Percentiles rank a stretch among this genome's conserved stretches.
Conservation (phyloP, 257 asterid genomes). For the Solanum dulcamara region DNA sequence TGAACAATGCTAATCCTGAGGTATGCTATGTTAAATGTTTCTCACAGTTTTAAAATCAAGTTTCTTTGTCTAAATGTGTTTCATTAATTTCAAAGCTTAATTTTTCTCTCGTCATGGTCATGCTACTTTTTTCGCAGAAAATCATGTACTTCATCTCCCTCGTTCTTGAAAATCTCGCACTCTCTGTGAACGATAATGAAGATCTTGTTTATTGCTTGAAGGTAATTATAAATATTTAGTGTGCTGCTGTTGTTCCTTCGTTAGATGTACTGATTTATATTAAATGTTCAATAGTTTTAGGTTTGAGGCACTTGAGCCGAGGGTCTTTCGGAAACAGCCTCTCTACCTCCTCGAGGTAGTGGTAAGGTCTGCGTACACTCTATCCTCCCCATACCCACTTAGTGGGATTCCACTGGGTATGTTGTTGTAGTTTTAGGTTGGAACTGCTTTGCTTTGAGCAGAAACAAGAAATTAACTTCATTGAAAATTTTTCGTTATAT, state of each 20-base stretch:
- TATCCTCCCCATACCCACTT: too few relatives aligned
- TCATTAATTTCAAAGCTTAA: not conserved
- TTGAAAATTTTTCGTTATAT: not conserved
- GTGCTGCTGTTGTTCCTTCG: not conserved
- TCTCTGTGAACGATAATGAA: conserved; percentile 75
- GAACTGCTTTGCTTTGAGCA: not conserved
- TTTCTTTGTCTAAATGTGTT: not conserved
- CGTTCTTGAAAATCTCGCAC: conserved; percentile 80
- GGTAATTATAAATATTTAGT: conserved; percentile 26
- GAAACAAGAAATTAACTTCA: not conserved
- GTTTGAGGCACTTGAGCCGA: too few relatives aligned
- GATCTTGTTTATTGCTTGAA: conserved; percentile 87
- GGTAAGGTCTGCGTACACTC: too few relatives aligned
- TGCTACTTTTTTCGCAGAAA: conserved; percentile 49
- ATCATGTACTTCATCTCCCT: conserved; percentile 83
- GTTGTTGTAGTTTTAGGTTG: not conserved
- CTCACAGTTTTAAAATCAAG: not conserved
- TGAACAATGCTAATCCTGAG: conserved; percentile 75
- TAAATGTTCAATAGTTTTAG: not conserved
- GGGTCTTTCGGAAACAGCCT: too few relatives aligned
- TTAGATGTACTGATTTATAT: not conserved
- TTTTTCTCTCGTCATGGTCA: conserved; percentile 3
- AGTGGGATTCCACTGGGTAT: too few relatives aligned
- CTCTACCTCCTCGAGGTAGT: too few relatives aligned
- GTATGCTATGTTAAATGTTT: conserved; percentile 20